Evolutionary conservation across 1,139 yeast genomes (phyloP).

Genomic region (Saccharomyces pastorianus): DNA sequence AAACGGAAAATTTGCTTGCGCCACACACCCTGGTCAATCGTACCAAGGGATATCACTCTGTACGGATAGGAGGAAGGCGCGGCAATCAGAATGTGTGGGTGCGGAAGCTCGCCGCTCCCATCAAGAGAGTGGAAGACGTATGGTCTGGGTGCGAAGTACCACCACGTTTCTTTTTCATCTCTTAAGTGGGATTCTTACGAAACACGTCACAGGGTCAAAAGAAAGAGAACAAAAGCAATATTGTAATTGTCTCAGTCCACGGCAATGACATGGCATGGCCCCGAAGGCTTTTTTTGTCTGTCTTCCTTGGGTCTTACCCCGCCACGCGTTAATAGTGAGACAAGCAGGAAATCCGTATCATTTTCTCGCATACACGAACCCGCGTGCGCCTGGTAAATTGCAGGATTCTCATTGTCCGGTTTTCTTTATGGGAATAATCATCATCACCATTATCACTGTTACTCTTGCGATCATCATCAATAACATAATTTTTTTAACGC

Average conservation of each 20-base stretch:
- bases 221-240: background rate
- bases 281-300: background rate
- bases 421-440: background rate
- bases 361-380: background rate
- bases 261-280: background rate
- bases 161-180: background rate
- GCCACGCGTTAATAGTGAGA: background rate
- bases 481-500: background rate
- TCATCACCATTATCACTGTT: background rate
- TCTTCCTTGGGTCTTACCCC: background rate
- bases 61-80: background rate
- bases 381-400: background rate
- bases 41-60: background rate
- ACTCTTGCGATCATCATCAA: background rate
- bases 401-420: background rate
- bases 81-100: background rate
- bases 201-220: slow-evolving; percentile 1
- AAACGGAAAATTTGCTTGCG: background rate
- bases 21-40: background rate
- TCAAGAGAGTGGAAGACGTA: background rate
- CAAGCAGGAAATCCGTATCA: background rate
- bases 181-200: background rate
- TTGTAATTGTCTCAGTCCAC: background rate
- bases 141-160: background rate
- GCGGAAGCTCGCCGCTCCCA: background rate